These are phyloP conservation scores for Lepraria neglecta DNA, from an alignment of 495 filamentous ascomycete genomes.

Conservation along the genomic window DNA sequence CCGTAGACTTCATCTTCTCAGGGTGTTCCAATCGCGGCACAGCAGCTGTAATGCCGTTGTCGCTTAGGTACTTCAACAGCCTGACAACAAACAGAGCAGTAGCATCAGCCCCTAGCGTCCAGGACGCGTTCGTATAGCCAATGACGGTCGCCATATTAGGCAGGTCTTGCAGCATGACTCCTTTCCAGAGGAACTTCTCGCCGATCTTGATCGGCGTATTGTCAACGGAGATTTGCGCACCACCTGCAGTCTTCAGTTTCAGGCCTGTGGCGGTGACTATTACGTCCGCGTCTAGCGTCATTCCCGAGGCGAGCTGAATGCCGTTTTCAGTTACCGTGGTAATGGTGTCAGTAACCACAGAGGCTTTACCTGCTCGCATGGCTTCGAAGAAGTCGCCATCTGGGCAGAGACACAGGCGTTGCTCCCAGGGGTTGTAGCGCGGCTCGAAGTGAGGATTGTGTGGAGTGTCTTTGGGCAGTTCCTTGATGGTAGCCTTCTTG, in stretches of 20 bases:
- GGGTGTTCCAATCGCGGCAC: neutral
- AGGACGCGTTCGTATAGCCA: slow-evolving; percentile 2
- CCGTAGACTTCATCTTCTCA: neutral
- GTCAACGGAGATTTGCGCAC: slow-evolving; percentile 7
- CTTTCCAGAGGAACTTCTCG: slow-evolving; percentile 11
- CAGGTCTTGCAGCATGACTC: slow-evolving; percentile 11
- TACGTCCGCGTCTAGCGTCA: slow-evolving; percentile 5
- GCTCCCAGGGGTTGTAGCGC: slow-evolving; percentile 16
- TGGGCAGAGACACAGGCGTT: slow-evolving; percentile 12
- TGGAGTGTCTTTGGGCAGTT: slow-evolving; percentile 6
- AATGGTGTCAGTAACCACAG: slow-evolving; percentile 14
- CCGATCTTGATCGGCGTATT: neutral
- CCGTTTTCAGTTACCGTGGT: neutral
- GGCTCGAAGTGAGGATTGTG: slow-evolving; percentile 12
- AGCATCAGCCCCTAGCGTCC: slow-evolving; percentile 16
- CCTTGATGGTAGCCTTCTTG: neutral
- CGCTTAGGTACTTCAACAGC: neutral
- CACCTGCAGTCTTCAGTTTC: neutral
- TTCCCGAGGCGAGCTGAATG: slow-evolving; percentile 4
- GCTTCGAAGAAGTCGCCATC: slow-evolving; percentile 13
- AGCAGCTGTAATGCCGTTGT: neutral
- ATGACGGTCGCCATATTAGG: neutral
- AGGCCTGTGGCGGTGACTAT: slow-evolving; percentile 17
- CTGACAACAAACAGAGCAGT: slow-evolving; percentile 2
- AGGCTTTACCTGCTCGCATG: slow-evolving; percentile 16